These are phyloP conservation scores for Psidium guajava DNA, from an alignment of 345 rosid species.

Conservation along the genomic window DNA sequence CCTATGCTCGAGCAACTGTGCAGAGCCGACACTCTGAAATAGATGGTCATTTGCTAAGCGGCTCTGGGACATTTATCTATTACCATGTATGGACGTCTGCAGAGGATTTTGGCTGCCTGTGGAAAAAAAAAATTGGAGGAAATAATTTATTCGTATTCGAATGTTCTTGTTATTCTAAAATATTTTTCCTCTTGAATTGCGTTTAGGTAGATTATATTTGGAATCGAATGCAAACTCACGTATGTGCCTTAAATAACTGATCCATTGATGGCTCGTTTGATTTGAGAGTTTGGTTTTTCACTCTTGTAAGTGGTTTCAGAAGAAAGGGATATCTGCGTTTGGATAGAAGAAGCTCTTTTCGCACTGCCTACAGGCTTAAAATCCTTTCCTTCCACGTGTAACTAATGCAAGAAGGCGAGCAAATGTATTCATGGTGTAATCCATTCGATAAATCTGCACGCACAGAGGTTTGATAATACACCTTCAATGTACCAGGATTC, in stretches of 20 bases:
- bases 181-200: neutral
- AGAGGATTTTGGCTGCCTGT: neutral
- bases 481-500: neutral
- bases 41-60: neutral
- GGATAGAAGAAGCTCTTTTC: neutral
- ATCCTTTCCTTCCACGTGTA: neutral
- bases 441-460: neutral
- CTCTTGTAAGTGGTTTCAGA: neutral
- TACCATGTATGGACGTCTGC: neutral
- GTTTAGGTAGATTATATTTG: neutral
- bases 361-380: neutral
- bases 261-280: neutral
- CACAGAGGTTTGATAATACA: neutral
- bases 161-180: neutral
- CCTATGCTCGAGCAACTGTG: neutral
- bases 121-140: accelerated
- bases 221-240: neutral
- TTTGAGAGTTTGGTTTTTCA: neutral
- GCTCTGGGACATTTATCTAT: neutral
- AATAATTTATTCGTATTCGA: neutral
- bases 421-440: neutral
- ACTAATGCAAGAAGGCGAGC: neutral
- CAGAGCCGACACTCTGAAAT: neutral
- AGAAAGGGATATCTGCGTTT: neutral
- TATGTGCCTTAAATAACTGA: neutral